A percentile compares a stretch with the other conserved stretches of the same genome.
These are phyloP conservation scores for Thermothelomyces thermophilus DNA, from an alignment of 2,329 filamentous ascomycete genomes.

Conservation along the genomic window DNA sequence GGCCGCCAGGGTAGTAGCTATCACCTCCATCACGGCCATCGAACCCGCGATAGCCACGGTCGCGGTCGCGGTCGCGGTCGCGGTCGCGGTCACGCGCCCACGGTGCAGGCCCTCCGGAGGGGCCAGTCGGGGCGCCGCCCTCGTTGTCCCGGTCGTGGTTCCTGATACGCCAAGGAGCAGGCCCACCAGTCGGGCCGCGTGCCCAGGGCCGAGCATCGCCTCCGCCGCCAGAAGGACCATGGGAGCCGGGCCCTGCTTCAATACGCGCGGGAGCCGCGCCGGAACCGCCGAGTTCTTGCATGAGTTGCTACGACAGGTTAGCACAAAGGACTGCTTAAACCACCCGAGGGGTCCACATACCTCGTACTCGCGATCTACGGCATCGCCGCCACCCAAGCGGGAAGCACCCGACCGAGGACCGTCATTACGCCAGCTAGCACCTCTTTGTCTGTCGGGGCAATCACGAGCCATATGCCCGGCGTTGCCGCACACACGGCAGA, in stretches of 20 bases:
- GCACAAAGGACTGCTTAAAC: conserved; percentile 27
- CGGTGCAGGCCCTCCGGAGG: conserved; percentile 45
- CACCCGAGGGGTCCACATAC: conserved; percentile 44
- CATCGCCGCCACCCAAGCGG: conserved; percentile 66
- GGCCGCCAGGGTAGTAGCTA: conserved; percentile 10
- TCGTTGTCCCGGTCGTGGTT: conserved; percentile 47
- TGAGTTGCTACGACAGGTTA: conserved; percentile 65
- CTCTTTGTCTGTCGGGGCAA: conserved; percentile 89
- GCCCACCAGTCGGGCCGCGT: conserved; percentile 72
- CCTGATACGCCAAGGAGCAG: conserved; percentile 70
- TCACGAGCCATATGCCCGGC: conserved; percentile 97
- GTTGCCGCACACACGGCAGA: conserved; percentile 96
- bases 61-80: conserved; percentile 31
- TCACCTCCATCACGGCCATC: conserved; percentile 30
- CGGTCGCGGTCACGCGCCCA: conserved; percentile 43
- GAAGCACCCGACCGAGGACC: conserved; percentile 55
- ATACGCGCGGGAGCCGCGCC: conserved; percentile 68
- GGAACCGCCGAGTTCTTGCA: conserved; percentile 89
- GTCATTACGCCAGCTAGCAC: conserved; percentile 86
- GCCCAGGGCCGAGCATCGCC: conserved; percentile 79
- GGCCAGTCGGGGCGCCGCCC: conserved; percentile 25
- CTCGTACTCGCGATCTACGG: conserved; percentile 90
- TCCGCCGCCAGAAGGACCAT: conserved; percentile 38
- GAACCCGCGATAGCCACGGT: conserved; percentile 41
- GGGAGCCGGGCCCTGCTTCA: conserved; percentile 67